Conservation (phyloP, 2,329 filamentous ascomycete species). For the Pseudocercospora cruenta region DNA sequence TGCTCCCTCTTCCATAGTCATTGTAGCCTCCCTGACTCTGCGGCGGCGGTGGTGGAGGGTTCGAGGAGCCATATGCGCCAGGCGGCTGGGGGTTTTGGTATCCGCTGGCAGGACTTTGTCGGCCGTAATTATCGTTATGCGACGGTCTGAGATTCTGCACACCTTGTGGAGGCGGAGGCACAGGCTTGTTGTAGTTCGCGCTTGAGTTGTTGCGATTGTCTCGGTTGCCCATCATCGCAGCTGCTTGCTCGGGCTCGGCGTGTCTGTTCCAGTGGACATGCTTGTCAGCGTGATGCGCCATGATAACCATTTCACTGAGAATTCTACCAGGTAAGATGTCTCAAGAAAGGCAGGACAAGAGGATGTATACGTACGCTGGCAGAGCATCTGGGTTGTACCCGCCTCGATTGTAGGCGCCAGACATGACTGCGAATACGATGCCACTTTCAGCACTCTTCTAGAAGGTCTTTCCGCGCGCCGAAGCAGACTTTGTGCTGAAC, state of each 20-base stretch:
- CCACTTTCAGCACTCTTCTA: constrained; percentile 7
- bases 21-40: constrained; percentile 35
- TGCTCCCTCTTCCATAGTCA: constrained; percentile 36
- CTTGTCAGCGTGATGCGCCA: constrained; percentile 18
- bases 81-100: constrained; percentile 37
- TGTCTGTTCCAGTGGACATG: constrained; percentile 55
- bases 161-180: constrained; percentile 39
- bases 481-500: constrained; percentile 4
- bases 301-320: not conserved
- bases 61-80: constrained; percentile 43
- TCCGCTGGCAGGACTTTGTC: constrained; percentile 32
- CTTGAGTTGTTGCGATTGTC: constrained; percentile 39
- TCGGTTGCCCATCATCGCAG: constrained; percentile 43
- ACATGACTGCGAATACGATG: not conserved
- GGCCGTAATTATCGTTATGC: constrained; percentile 43
- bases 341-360: constrained; percentile 3
- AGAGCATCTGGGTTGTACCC: constrained; percentile 89
- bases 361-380: constrained; percentile 69
- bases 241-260: constrained; percentile 69
- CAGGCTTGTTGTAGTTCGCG: constrained; percentile 49
- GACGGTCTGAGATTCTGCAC: constrained; percentile 40
- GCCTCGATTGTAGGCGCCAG: constrained; percentile 90
- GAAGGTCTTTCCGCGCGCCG: not conserved
- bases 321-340: constrained; percentile 9
- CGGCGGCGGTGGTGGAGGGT: constrained; percentile 30